Evolutionary conservation across 2,329 filamentous ascomycete species (phyloP).

Genomic region (Parastagonospora avenae): DNA sequence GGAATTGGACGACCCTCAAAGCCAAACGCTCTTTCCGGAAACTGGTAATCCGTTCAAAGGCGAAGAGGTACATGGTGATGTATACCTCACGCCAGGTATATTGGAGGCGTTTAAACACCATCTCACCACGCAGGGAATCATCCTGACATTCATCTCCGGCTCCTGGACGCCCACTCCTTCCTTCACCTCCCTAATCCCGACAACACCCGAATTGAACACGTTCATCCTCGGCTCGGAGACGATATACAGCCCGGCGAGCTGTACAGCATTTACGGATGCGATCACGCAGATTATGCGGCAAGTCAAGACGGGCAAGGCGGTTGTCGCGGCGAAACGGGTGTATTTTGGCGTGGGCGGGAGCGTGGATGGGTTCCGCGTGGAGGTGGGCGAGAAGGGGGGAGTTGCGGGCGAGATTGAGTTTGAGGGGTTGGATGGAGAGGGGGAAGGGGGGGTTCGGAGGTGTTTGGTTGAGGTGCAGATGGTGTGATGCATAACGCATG

Average conservation of each 20-base stretch:
- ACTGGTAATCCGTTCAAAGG: slow-evolving; percentile 23
- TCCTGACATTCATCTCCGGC: slow-evolving; percentile 72
- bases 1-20: slow-evolving; percentile 25
- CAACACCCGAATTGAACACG: slow-evolving; percentile 46
- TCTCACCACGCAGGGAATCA: slow-evolving; percentile 58
- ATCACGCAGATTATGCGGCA: slow-evolving; percentile 63
- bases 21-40: slow-evolving; percentile 17
- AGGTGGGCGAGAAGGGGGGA: slow-evolving; percentile 48
- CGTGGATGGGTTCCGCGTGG: slow-evolving; percentile 70
- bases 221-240: slow-evolving; percentile 76
- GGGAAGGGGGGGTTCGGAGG: slow-evolving; percentile 51
- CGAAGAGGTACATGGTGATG: slow-evolving; percentile 54
- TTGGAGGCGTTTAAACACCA: slow-evolving; percentile 63
- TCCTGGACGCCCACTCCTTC: slow-evolving; percentile 66
- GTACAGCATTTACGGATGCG: slow-evolving; percentile 70
- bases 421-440: slow-evolving; percentile 48
- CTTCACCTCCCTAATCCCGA: slow-evolving; percentile 64
- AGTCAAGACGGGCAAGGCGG: slow-evolving; percentile 62
- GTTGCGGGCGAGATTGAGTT: slow-evolving; percentile 57
- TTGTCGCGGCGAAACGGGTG: slow-evolving; percentile 77
- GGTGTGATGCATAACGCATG: too few relatives aligned
- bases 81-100: slow-evolving; percentile 67
- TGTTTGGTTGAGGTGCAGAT: slow-evolving; percentile 54
- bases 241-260: slow-evolving; percentile 77
- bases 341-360: slow-evolving; percentile 88